A percentile compares a stretch with the other conserved stretches of the same genome.
Evolutionary conservation across 352 stramenopile genomes (phyloP).

Genomic region (Bremia lactucae): DNA sequence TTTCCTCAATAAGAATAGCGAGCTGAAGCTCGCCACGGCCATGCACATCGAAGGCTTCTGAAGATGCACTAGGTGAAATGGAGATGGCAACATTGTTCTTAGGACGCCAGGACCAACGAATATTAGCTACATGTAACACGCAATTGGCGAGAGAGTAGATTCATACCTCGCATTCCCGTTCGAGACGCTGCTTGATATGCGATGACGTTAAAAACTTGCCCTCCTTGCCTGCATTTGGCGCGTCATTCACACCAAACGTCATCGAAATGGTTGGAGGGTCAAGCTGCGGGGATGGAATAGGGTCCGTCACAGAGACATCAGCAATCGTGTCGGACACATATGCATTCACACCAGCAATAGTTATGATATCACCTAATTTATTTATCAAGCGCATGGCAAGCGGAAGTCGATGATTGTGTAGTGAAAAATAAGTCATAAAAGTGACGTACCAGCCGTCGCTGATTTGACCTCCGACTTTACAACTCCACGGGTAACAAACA

Average conservation of each 20-base stretch:
- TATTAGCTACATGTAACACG: neutral
- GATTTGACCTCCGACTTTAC: conserved; percentile 78
- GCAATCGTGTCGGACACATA: conserved; percentile 87
- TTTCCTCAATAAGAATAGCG: conserved; percentile 97
- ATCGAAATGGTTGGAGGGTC: conserved; percentile 96
- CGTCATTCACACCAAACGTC: conserved; percentile 97
- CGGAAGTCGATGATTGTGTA: neutral
- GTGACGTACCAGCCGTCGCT: conserved; percentile 68
- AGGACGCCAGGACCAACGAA: neutral
- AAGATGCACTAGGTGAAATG: conserved; percentile 77
- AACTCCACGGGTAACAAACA: conserved; percentile 79
- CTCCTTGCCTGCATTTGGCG: conserved; percentile 91
- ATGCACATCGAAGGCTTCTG: conserved; percentile 92
- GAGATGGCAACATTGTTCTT: conserved; percentile 98
- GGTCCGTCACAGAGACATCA: conserved; percentile 49
- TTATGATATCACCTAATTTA: conserved; percentile 92
- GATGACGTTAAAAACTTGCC: conserved; percentile 95
- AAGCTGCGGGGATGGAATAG: conserved; percentile 90
- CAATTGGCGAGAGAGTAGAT: neutral
- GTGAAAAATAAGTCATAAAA: neutral
- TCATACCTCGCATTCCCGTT: conserved; percentile 86
- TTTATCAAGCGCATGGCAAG: conserved; percentile 1
- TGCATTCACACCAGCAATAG: conserved; percentile 89
- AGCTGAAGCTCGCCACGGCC: conserved; percentile 95
- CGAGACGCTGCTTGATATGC: conserved; percentile 89